Evolutionary conservation across 2,329 filamentous ascomycete species (phyloP), one percentile per base, ranked within the genome.

Genomic region (Cladosporium sp.): DNA sequence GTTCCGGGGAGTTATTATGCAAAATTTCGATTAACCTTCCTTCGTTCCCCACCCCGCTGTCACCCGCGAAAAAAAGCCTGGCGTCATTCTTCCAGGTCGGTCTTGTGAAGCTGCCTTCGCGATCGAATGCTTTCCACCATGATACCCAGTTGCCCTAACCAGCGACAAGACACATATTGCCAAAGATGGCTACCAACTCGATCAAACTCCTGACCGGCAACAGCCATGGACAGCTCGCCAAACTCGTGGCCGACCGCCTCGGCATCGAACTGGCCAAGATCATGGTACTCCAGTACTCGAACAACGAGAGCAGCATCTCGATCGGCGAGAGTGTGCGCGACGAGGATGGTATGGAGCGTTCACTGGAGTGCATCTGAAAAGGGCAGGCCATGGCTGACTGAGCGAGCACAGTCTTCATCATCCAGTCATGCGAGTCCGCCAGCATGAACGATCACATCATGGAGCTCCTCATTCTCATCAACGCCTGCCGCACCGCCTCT

Each of bases 391-490:
- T n/a, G 64, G 64, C 57, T 66, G 64, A 66, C 58, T 49, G 57
- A 51, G 36, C 58, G 63, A 47, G 41, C 32, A 52, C 70, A 78
- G 93, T 97, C 76, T 98, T 97, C 83, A 96, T 98, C 74, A 85
- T 98, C 68, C 94, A 98, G 81, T 97, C 94, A 28, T 97, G 95
- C 58, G 90, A 92, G 49, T 94, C 94, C 1, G 93, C 94, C 78
- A 93, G 97, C 77, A 96, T 98, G 82, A 99, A 99, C 81, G 94
- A 98, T 78, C 93, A 93, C 59, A 86, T 99, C 67, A 98, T 99
- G 94, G 94, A 99, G 81, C 87, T 98, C 44, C 87, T 98, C 71
- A 97, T 98, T 81, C 97, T 97, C 89, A 96, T 97, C 80, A 96
- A 96, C 77, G 94, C 94, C 70, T 97, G 94, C 85, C 90, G 92